Evolutionary conservation across 2,329 filamentous ascomycete species (phyloP).

Genomic region (Beauveria rudraprayagi): DNA sequence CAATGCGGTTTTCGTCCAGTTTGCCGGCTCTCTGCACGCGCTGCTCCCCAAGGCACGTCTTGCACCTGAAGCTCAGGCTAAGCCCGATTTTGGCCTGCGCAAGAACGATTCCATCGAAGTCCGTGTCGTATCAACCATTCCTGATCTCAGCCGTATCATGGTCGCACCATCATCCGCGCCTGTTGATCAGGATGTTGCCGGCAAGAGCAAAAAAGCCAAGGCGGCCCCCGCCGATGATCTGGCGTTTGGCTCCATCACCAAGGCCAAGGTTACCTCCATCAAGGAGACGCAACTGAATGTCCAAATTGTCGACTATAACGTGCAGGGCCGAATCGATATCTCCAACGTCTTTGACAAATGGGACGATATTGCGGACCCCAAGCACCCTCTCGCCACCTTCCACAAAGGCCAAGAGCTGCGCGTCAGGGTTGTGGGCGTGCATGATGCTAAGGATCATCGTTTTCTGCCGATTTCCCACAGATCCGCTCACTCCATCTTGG

Average conservation of each 20-base stretch:
- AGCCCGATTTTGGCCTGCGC: slow-evolving; percentile 70
- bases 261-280: slow-evolving; percentile 72
- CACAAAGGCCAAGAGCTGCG: slow-evolving; percentile 60
- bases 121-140: slow-evolving; percentile 65
- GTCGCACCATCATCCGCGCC: slow-evolving; percentile 42
- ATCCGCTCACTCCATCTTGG: slow-evolving; percentile 72
- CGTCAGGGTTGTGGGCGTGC: slow-evolving; percentile 75
- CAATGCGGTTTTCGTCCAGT: slow-evolving; percentile 82
- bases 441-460: slow-evolving; percentile 82
- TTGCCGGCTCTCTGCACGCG: slow-evolving; percentile 67
- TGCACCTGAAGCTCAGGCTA: slow-evolving; percentile 56
- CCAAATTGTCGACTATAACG: slow-evolving; percentile 59
- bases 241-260: slow-evolving; percentile 61
- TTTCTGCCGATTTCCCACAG: slow-evolving; percentile 90
- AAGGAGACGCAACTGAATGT: slow-evolving; percentile 93
- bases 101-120: slow-evolving; percentile 68
- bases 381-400: slow-evolving; percentile 68
- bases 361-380: slow-evolving; percentile 78
- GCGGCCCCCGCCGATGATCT: slow-evolving; percentile 58
- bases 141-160: slow-evolving; percentile 59
- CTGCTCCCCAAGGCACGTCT: slow-evolving; percentile 74
- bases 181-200: slow-evolving; percentile 33
- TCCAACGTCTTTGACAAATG: slow-evolving; percentile 84
- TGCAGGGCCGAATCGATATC: slow-evolving; percentile 87
- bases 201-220: slow-evolving; percentile 28